Evolutionary conservation across 768 basidiomycete genomes (phyloP).

Genomic region (Suillus hirtellus): DNA sequence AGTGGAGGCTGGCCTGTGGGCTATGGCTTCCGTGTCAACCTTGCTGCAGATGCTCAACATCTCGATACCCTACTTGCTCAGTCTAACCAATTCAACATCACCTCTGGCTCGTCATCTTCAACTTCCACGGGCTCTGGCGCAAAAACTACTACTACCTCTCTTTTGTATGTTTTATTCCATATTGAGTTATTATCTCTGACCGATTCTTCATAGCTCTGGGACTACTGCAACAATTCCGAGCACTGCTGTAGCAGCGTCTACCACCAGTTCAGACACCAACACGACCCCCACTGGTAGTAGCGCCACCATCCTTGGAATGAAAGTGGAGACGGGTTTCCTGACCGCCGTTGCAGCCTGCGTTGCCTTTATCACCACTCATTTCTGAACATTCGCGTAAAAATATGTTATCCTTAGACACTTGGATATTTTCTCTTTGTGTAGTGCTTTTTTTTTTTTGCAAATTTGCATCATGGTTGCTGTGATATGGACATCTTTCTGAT

Average conservation of each 20-base stretch:
- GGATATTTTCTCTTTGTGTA: background rate
- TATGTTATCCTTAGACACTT: background rate
- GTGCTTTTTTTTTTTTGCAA: background rate
- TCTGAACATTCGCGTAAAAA: constrained; percentile 18
- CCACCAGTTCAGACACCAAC: constrained; percentile 27
- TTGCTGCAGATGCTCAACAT: constrained; percentile 51
- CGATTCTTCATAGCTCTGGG: constrained; percentile 14
- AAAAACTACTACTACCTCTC: constrained; percentile 21
- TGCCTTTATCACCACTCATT: constrained; percentile 29
- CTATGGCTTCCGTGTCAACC: constrained; percentile 66
- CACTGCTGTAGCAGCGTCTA: constrained; percentile 32
- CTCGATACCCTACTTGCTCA: constrained; percentile 66
- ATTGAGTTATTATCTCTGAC: background rate
- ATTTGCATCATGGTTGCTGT: constrained; percentile 10
- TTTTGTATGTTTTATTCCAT: constrained; percentile 18
- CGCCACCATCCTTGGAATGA: constrained; percentile 32
- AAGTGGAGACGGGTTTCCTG: constrained; percentile 34
- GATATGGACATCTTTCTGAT: constrained; percentile 1
- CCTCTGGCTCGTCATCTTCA: constrained; percentile 8
- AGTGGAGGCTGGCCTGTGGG: constrained; percentile 68
- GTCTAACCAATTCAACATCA: constrained; percentile 61
- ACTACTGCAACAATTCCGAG: constrained; percentile 11
- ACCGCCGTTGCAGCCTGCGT: constrained; percentile 37
- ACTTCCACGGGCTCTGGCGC: constrained; percentile 18
- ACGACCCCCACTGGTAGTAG: constrained; percentile 30